A percentile compares a stretch with the other conserved stretches of the same genome.
Evolutionary conservation across 2,329 filamentous ascomycete species (phyloP).

Genomic region (Xylaria polymorpha): DNA sequence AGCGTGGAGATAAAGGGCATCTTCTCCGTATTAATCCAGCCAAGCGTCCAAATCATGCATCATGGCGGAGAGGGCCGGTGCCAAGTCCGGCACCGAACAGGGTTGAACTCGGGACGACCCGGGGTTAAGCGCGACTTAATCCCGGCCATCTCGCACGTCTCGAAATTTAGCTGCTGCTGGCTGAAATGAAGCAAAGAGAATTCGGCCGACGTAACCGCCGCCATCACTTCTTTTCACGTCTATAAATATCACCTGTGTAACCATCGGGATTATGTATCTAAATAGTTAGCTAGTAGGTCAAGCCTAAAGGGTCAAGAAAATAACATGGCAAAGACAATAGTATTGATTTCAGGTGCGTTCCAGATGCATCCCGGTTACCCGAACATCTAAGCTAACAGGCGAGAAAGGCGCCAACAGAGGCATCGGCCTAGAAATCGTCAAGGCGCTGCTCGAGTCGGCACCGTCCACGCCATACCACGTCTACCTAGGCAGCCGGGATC

Average conservation of each 20-base stretch:
- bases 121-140: constrained; percentile 23
- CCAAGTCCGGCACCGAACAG: not conserved
- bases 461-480: constrained; percentile 40
- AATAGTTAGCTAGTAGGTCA: not conserved
- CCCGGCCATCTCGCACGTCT: not conserved
- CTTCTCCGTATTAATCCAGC: not conserved
- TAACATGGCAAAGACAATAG: constrained; percentile 37
- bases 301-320: not conserved
- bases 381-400: constrained; percentile 1
- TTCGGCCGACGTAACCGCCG: not conserved
- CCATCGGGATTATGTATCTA: not conserved
- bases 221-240: no score
- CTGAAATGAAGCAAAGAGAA: not conserved
- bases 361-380: no score
- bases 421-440: constrained; percentile 41
- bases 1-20: no score
- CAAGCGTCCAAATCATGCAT: not conserved
- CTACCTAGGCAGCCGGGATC: constrained; percentile 39
- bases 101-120: not conserved
- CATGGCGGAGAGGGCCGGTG: not conserved
- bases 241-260: constrained; percentile 2
- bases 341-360: constrained; percentile 39
- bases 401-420: constrained; percentile 40
- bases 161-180: not conserved
- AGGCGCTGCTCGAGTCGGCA: constrained; percentile 34